Evolutionary conservation across 257 asterid species (phyloP).

Genomic region (Eustoma russellianum): DNA sequence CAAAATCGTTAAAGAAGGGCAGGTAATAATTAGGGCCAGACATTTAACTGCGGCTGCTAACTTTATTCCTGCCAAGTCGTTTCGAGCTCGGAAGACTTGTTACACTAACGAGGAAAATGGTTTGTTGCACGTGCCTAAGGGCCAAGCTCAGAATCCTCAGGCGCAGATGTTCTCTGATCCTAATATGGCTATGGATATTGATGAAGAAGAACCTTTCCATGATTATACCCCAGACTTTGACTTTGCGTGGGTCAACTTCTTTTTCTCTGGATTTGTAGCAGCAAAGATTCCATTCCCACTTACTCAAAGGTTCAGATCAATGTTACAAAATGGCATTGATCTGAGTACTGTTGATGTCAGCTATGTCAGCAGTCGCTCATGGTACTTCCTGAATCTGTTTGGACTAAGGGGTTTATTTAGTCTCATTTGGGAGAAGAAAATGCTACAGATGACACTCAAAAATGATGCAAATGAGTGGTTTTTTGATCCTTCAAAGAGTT

Average conservation of each 20-base stretch:
- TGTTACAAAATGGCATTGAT: slow-evolving; percentile 93
- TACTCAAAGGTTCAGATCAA: slow-evolving; percentile 91
- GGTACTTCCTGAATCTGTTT: slow-evolving; percentile 89
- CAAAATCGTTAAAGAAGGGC: slow-evolving; percentile 94
- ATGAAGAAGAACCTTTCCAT: slow-evolving; percentile 92
- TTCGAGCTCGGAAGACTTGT: slow-evolving; percentile 74
- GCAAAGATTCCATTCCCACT: slow-evolving; percentile 93
- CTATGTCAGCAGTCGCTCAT: slow-evolving; percentile 95
- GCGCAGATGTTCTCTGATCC: slow-evolving; percentile 99
- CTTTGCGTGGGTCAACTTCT: slow-evolving; percentile 98
- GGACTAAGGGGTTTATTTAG: slow-evolving; percentile 91
- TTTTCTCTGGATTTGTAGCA: slow-evolving; percentile 99
- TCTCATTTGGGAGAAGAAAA: slow-evolving; percentile 91
- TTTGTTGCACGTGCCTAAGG: slow-evolving; percentile 73
- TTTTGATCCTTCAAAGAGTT: slow-evolving; percentile 75
- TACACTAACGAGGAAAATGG: slow-evolving; percentile 95
- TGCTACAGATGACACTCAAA: slow-evolving; percentile 88
- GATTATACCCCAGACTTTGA: slow-evolving; percentile 97
- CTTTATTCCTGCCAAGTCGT: slow-evolving; percentile 84
- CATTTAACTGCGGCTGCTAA: slow-evolving; percentile 89
- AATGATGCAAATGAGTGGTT: slow-evolving; percentile 99
- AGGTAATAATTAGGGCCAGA: slow-evolving; percentile 86
- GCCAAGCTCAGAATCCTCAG: slow-evolving; percentile 81
- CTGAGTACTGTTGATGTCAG: slow-evolving; percentile 93
- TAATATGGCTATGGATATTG: slow-evolving; percentile 98